Percentiles rank a stretch among this genome's conserved stretches.
These are phyloP conservation scores for Trypanosomatidae sp. DNA, from an alignment of 208 protist species.

Conservation along the genomic window DNA sequence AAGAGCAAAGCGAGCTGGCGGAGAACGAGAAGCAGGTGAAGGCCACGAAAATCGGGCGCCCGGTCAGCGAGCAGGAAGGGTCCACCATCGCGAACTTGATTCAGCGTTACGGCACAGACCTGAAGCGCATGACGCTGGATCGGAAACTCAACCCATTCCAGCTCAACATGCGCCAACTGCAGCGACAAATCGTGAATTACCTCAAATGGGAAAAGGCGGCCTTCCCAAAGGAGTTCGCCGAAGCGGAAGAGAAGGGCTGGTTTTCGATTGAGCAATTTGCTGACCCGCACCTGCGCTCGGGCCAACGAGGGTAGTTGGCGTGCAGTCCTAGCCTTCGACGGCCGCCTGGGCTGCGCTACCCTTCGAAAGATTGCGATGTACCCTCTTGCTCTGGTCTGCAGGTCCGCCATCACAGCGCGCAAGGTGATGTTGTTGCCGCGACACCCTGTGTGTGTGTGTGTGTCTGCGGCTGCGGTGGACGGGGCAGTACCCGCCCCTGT, in stretches of 20 bases:
- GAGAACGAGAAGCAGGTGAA: slow-evolving; percentile 31
- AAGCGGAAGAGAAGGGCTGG: slow-evolving; percentile 75
- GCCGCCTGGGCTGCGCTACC: background rate
- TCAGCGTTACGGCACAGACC: slow-evolving; percentile 63
- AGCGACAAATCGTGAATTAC: slow-evolving; percentile 85
- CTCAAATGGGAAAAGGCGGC: slow-evolving; percentile 75
- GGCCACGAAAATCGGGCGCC: slow-evolving; percentile 48
- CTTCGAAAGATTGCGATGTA: background rate
- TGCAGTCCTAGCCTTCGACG: background rate
- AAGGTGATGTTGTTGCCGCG: background rate
- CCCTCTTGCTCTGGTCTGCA: background rate
- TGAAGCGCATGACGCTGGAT: slow-evolving; percentile 85
- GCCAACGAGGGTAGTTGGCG: slow-evolving; percentile 15
- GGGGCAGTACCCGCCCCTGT: background rate
- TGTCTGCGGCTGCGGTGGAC: background rate
- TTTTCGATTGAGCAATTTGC: slow-evolving; percentile 66
- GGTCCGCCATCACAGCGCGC: background rate
- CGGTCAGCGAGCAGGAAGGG: slow-evolving; percentile 78
- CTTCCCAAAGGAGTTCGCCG: slow-evolving; percentile 66
- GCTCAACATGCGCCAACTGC: slow-evolving; percentile 83
- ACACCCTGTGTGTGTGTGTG: background rate
- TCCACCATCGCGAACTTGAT: slow-evolving; percentile 73
- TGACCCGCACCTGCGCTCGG: slow-evolving; percentile 52
- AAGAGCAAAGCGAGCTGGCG: slow-evolving; percentile 51
- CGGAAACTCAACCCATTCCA: slow-evolving; percentile 83